Conservation (phyloP, 495 filamentous ascomycete species). For the Aspergillus taichungensis region DNA sequence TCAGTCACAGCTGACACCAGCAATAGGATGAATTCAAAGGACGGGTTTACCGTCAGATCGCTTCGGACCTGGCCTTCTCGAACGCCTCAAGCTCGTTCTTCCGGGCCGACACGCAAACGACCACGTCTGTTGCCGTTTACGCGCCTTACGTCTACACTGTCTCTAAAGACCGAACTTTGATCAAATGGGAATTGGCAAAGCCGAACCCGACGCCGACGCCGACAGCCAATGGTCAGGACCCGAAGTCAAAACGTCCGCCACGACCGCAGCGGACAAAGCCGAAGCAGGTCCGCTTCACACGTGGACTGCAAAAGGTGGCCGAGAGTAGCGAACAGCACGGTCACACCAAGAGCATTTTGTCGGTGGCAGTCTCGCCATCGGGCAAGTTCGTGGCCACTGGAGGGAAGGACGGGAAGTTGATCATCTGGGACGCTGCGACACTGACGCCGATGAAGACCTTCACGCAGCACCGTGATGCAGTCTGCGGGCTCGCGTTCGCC, state of each 20-base stretch:
- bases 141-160: slow-evolving; percentile 77
- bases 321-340: slow-evolving; percentile 59
- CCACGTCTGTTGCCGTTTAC: slow-evolving; percentile 70
- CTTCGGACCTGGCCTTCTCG: slow-evolving; percentile 55
- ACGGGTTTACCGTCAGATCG: slow-evolving; percentile 70
- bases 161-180: slow-evolving; percentile 71
- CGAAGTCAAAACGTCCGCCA: slow-evolving; percentile 52
- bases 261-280: slow-evolving; percentile 62
- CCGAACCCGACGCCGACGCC: slow-evolving; percentile 22
- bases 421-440: slow-evolving; percentile 76
- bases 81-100: slow-evolving; percentile 59
- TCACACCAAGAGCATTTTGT: slow-evolving; percentile 67
- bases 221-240: slow-evolving; percentile 38
- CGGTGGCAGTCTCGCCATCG: slow-evolving; percentile 76
- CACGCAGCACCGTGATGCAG: slow-evolving; percentile 80
- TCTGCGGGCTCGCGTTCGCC: slow-evolving; percentile 77
- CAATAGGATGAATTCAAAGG: slow-evolving; percentile 77
- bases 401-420: slow-evolving; percentile 67
- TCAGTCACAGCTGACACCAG: slow-evolving; percentile 3
- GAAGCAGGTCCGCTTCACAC: slow-evolving; percentile 55
- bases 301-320: slow-evolving; percentile 53
- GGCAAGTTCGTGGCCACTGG: slow-evolving; percentile 90
- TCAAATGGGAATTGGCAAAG: slow-evolving; percentile 72
- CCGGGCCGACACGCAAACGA: slow-evolving; percentile 63
- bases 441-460: slow-evolving; percentile 76